Conservation (phyloP, 2,329 filamentous ascomycete genomes). For the Fusarium equiseti region DNA sequence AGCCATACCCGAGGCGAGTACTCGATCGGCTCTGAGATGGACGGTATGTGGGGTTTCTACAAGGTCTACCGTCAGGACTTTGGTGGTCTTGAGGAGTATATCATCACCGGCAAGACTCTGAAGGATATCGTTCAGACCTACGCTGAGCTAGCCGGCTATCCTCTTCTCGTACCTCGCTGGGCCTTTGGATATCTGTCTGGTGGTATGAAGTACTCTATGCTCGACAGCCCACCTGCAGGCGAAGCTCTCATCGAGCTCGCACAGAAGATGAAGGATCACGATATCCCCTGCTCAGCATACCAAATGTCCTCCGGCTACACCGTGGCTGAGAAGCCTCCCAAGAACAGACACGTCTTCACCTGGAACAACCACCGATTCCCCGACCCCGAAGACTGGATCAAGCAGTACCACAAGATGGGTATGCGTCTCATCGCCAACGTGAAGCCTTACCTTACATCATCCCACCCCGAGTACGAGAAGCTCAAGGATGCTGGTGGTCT, state of each 20-base stretch:
- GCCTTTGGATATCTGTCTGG: constrained; percentile 80
- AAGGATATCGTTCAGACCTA: constrained; percentile 75
- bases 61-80: constrained; percentile 80
- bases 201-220: constrained; percentile 67
- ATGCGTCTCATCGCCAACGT: constrained; percentile 78
- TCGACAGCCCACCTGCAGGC: constrained; percentile 64
- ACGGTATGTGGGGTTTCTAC: constrained; percentile 80
- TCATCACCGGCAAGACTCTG: constrained; percentile 74
- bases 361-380: constrained; percentile 80
- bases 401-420: constrained; percentile 71
- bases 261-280: constrained; percentile 70
- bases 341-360: constrained; percentile 75
- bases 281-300: constrained; percentile 77
- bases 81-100: constrained; percentile 78
- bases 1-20: constrained; percentile 73
- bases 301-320: constrained; percentile 82
- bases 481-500: constrained; percentile 70
- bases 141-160: constrained; percentile 75
- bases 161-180: constrained; percentile 76
- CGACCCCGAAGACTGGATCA: constrained; percentile 72
- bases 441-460: constrained; percentile 77
- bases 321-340: constrained; percentile 73
- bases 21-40: constrained; percentile 77
- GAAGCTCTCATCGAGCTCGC: constrained; percentile 72
- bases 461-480: constrained; percentile 74